A percentile compares a stretch with the other conserved stretches of the same genome.
phyloP scores from a whole-genome alignment of 139 green algal species.

The Volvox africanus region DNA sequence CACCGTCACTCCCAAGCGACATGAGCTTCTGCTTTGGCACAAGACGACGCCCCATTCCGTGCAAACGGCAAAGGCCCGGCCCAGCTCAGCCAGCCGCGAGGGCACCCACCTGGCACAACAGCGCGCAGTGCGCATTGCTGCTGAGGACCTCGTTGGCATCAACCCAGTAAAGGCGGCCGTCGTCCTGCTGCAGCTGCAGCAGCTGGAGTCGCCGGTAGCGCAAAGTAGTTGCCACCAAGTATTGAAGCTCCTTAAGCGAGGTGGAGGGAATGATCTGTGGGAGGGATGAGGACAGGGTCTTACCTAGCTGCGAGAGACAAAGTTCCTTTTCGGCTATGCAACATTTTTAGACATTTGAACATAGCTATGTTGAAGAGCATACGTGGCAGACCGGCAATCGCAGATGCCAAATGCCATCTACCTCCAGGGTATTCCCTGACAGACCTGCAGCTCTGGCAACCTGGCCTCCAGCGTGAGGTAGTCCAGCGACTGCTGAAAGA shows the following conservation, averaged over 20 bases:
- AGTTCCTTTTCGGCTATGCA: too few relatives aligned
- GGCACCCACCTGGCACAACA: slow-evolving; percentile 61
- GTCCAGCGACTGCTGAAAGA: slow-evolving; percentile 46
- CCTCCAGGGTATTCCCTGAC: background rate
- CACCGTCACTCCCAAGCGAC: too few relatives aligned
- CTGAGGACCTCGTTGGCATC: slow-evolving; percentile 70
- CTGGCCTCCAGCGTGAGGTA: slow-evolving; percentile 53
- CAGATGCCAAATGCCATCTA: too few relatives aligned
- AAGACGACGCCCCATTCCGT: too few relatives aligned
- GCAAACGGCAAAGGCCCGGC: too few relatives aligned
- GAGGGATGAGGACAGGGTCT: background rate
- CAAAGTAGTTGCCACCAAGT: slow-evolving; percentile 55
- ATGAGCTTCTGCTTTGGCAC: too few relatives aligned
- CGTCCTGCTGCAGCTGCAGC: slow-evolving; percentile 69
- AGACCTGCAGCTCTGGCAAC: slow-evolving; percentile 47
- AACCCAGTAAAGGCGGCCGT: slow-evolving; percentile 72
- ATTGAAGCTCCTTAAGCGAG: slow-evolving; percentile 65
- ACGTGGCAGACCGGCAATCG: too few relatives aligned
- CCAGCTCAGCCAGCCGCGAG: too few relatives aligned
- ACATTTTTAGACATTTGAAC: too few relatives aligned
- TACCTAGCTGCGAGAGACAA: background rate
- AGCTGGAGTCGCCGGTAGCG: slow-evolving; percentile 72
- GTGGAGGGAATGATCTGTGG: slow-evolving; percentile 47
- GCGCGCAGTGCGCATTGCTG: slow-evolving; percentile 71
- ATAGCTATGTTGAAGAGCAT: too few relatives aligned